These are phyloP conservation scores for Kodamaea suecica DNA, from an alignment of 1,139 yeast genomes.

Conservation along the genomic window DNA sequence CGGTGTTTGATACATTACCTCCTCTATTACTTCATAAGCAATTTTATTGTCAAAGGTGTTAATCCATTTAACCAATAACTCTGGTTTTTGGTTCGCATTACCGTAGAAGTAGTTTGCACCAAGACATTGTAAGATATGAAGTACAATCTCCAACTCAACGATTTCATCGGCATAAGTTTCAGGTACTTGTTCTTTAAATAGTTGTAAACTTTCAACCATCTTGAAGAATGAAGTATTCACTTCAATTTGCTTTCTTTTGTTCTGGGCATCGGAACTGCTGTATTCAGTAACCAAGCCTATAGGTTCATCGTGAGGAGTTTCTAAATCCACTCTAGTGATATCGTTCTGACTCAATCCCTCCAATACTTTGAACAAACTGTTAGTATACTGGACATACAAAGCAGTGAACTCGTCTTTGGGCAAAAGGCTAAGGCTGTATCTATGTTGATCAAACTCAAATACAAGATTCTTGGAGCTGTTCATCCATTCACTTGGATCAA, in stretches of 20 bases:
- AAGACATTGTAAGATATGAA: constrained; percentile 55
- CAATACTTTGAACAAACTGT: constrained; percentile 31
- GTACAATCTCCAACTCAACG: constrained; percentile 32
- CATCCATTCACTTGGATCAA: constrained; percentile 40
- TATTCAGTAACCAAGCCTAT: constrained; percentile 35
- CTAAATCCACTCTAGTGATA: constrained; percentile 17
- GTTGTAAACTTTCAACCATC: constrained; percentile 23
- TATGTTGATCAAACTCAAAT: constrained; percentile 29
- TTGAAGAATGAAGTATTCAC: constrained; percentile 29
- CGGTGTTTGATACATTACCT: constrained; percentile 41
- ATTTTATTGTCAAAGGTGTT: constrained; percentile 66
- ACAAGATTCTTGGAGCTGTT: constrained; percentile 23
- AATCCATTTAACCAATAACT: constrained; percentile 55
- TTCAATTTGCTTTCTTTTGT: constrained; percentile 12
- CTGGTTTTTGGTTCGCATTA: constrained; percentile 42
- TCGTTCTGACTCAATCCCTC: constrained; percentile 28
- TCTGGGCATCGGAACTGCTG: constrained; percentile 13
- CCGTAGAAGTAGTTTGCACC: constrained; percentile 50
- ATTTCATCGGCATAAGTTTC: constrained; percentile 14
- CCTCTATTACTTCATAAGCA: constrained; percentile 43
- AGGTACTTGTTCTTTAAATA: constrained; percentile 16
- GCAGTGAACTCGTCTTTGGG: constrained; percentile 18
- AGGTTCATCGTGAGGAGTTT: constrained; percentile 25
- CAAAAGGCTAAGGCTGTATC: constrained; percentile 26
- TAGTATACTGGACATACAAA: constrained; percentile 28